Evolutionary conservation across 1,139 yeast genomes (phyloP), one percentile per base, ranked within the genome.

Genomic region (Hyphopichia wangnamkhiaoensis): DNA sequence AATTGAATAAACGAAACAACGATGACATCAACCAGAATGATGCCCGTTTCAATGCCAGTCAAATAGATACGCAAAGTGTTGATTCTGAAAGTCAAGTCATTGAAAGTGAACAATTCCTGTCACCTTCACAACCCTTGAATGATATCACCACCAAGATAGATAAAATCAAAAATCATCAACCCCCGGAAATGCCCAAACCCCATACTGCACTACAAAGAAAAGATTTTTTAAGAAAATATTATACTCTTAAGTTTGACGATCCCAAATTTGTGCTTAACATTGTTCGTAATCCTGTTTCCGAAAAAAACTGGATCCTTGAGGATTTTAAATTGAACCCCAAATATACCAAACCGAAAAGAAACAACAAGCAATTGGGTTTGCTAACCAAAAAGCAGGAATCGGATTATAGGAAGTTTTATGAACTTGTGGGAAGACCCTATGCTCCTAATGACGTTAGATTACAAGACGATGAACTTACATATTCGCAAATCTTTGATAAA

Each of bases 261-360:
- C 48, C 52, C 4, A 37, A 37, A 2, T 57, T 56, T 41, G 50
- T 42, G 21, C 55, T 71, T 18, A 53, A 63, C 40, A 50, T 71
- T n/a, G 35, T 39, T 2, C 42, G 24, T 1, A 59, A 64, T 39
- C 69, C 69, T 6, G 59, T 63, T 14, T 57, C 58, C 18, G 50
- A 50, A 33, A 47, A 41, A 28, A 44, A 53, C 18, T 76, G 81
- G 81, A 63, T 65, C 12, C 52, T 68, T 12, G 64, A 65, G 28
- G 83, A 78, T 51, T 78, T 78, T 52, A 62, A 62, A 36, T 65
- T 65, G 3, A 74, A 75, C 42, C 68, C 69, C 2, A 35, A 42
- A 10, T 59, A 56, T 44, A 39, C 37, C 12, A 51, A 48, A 19
- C 52, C 54, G 18, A 47, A 46, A 26, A 39, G 41, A 37, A 54